These are phyloP conservation scores for Podaxis sp. DNA, from an alignment of 768 basidiomycete genomes.

Conservation along the genomic window DNA sequence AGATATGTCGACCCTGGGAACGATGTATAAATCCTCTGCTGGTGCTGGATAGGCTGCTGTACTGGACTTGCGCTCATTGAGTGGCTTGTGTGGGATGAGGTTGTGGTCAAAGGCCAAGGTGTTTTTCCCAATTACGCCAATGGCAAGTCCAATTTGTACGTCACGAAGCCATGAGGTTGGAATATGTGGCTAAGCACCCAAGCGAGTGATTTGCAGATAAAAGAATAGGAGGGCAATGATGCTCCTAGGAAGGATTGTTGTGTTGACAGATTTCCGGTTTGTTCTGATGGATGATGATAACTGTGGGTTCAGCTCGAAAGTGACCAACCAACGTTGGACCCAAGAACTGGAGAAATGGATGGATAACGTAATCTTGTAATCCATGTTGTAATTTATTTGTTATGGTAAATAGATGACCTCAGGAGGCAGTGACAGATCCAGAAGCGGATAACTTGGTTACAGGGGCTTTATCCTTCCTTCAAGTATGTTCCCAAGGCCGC, in stretches of 20 bases:
- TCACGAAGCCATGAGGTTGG: background rate
- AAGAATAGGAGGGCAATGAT: background rate
- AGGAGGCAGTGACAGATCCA: background rate
- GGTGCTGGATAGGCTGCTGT: background rate
- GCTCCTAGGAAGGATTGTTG: background rate
- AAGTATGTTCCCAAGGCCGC: background rate
- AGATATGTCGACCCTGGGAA: slow-evolving; percentile 7
- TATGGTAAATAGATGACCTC: slow-evolving; percentile 8
- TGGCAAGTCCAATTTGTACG: background rate
- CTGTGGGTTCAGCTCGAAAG: background rate
- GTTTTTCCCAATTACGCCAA: background rate
- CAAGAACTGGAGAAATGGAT: background rate
- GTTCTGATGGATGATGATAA: background rate
- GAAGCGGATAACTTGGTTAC: slow-evolving; percentile 2
- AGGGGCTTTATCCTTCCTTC: background rate
- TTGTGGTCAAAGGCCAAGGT: background rate
- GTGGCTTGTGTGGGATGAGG: background rate
- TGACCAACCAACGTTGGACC: background rate
- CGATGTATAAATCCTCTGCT: background rate
- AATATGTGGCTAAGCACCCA: background rate
- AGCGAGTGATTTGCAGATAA: background rate
- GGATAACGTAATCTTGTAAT: background rate
- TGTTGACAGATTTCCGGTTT: background rate
- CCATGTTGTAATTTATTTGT: background rate
- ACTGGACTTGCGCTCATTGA: background rate